phyloP scores from a whole-genome alignment of 306 rosid species.

The Carpinus viminea region DNA sequence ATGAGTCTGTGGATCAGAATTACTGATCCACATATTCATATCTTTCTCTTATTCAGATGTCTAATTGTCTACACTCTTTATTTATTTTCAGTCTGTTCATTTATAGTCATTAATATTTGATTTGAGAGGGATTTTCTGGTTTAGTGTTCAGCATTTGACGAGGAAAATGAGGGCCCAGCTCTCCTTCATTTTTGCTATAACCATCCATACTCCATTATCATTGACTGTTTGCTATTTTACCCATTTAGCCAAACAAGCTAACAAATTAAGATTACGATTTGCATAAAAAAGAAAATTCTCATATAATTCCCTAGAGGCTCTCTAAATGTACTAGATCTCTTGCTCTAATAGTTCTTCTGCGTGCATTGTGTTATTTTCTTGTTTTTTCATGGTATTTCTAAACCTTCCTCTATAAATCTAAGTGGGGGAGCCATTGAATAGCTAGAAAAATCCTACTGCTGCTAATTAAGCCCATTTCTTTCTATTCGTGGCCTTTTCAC shows the following conservation, averaged over 20 bases:
- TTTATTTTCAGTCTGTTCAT: not conserved
- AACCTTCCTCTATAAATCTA: not conserved
- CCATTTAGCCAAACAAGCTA: not conserved
- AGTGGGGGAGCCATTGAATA: too few species aligned
- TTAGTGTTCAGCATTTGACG: not conserved
- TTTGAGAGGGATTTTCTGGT: not conserved
- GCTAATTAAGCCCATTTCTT: too few species aligned
- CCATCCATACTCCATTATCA: not conserved
- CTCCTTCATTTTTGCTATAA: not conserved
- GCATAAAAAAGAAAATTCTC: not conserved
- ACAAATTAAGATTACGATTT: not conserved
- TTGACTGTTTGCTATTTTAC: not conserved
- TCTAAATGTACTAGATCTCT: not conserved
- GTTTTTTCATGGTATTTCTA: not conserved
- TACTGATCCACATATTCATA: not conserved
- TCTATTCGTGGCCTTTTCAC: too few species aligned
- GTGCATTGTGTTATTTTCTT: not conserved
- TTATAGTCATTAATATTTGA: not conserved
- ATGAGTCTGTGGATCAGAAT: not conserved
- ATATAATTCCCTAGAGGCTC: not conserved
- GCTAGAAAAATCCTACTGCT: too few species aligned
- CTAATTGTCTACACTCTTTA: not conserved
- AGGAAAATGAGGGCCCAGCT: not conserved
- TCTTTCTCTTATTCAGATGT: not conserved
- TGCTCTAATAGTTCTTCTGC: not conserved